Evolutionary conservation across 2,329 filamentous ascomycete genomes (phyloP).

Genomic region (Lecanicillium sp.): DNA sequence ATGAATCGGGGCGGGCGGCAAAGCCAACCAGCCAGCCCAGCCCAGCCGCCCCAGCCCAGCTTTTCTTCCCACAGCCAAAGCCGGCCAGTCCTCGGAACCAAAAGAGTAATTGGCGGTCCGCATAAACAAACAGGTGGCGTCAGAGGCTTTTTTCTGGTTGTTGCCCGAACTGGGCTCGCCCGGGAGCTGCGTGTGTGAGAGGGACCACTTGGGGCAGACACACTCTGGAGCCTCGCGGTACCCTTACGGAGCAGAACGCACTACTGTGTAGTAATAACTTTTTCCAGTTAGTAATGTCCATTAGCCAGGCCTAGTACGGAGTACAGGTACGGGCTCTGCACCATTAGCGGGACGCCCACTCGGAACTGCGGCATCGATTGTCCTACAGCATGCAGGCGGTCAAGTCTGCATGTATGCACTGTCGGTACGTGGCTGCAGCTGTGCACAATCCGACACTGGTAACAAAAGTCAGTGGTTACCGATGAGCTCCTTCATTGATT

Average conservation of each 20-base stretch:
- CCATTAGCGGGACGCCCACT: neutral
- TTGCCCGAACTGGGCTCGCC: too few relatives aligned
- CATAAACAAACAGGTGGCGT: conserved; percentile 5
- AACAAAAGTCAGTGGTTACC: too few relatives aligned
- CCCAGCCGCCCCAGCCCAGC: too few relatives aligned
- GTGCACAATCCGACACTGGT: neutral
- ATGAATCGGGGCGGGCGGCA: conserved; percentile 7
- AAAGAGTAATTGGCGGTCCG: conserved; percentile 11
- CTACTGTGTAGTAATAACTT: neutral
- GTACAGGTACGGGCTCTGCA: too few relatives aligned
- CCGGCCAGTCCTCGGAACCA: conserved; percentile 5
- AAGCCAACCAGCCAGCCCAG: too few relatives aligned
- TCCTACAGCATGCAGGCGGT: neutral
- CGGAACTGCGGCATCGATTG: conserved; percentile 11
- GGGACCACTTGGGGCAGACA: neutral
- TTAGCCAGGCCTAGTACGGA: too few relatives aligned
- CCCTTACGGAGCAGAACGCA: too few relatives aligned
- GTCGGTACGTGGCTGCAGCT: neutral
- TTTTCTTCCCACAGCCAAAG: conserved; percentile 4
- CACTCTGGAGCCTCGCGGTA: neutral
- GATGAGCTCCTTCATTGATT: too few relatives aligned
- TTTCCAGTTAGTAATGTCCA: too few relatives aligned
- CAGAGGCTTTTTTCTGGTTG: conserved; percentile 5
- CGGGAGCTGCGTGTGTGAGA: too few relatives aligned
- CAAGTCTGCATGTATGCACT: neutral